Percentiles rank a stretch among this genome's conserved stretches.
phyloP scores from a whole-genome alignment of 148 eudicot genomes.

The Beta vulgaris region DNA sequence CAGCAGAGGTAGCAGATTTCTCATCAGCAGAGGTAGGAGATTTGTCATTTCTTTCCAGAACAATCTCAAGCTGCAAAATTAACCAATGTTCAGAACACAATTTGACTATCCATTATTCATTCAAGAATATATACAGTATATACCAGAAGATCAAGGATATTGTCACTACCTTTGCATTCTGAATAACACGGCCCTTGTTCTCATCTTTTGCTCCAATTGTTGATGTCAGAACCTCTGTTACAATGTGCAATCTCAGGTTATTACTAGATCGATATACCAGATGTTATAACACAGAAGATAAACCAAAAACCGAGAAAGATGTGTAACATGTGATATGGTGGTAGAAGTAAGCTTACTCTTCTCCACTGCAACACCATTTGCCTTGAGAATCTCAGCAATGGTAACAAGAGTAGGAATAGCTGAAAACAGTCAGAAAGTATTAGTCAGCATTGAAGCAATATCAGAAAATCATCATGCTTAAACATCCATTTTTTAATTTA shows the following conservation, averaged over 20 bases:
- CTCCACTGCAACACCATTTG: constrained; percentile 45
- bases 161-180: constrained; percentile 34
- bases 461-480: too few species aligned
- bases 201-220: constrained; percentile 42
- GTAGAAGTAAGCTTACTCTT: constrained; percentile 30
- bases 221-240: constrained; percentile 39
- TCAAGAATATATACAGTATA: neutral
- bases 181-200: constrained; percentile 30
- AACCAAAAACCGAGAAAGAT: neutral
- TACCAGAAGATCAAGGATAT: too few species aligned
- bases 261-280: too few species aligned
- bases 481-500: too few species aligned
- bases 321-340: neutral
- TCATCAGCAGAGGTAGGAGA: too few species aligned
- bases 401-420: constrained; percentile 57
- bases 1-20: too few species aligned
- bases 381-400: constrained; percentile 50
- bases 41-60: constrained; percentile 31
- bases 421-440: constrained; percentile 15
- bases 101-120: too few species aligned
- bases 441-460: neutral
- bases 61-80: constrained; percentile 26
- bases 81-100: too few species aligned
- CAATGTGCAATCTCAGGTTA: neutral
- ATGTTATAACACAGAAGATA: too few species aligned